Conservation (phyloP, 192 early-diverging fungal genomes). For the Podila epicladia region DNA sequence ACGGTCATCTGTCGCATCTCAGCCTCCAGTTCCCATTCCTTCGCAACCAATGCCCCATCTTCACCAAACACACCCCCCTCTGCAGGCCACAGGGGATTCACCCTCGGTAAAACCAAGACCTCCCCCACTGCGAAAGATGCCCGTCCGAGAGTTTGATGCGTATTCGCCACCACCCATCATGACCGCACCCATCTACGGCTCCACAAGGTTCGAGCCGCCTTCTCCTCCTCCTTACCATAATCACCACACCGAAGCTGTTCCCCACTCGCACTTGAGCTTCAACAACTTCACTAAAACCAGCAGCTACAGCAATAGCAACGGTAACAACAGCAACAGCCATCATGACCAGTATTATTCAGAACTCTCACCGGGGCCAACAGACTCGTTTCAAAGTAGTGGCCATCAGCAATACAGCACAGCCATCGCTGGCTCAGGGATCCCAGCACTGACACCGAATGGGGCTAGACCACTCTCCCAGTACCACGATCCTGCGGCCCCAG, state of each 20-base stretch:
- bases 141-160: conserved; percentile 37
- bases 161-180: conserved; percentile 42
- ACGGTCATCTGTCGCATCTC: not conserved
- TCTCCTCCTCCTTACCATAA: conserved; percentile 28
- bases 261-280: not conserved
- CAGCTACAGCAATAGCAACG: conserved; percentile 1
- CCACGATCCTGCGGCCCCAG: not conserved
- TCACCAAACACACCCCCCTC: not conserved
- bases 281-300: not conserved
- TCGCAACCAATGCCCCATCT: not conserved
- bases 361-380: not conserved
- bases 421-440: not conserved
- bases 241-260: not conserved
- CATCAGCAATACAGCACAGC: conserved; percentile 3
- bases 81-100: conserved; percentile 1
- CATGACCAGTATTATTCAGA: not conserved
- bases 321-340: not conserved
- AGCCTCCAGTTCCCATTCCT: not conserved
- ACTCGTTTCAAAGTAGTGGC: not conserved
- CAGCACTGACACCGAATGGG: not conserved
- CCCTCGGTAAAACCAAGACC: conserved; percentile 24
- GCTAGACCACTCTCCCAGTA: not conserved
- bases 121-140: conserved; percentile 38
- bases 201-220: conserved; percentile 23
- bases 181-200: conserved; percentile 42